Conservation (phyloP, 768 basidiomycete species). For the Chalciporus pseudorubinellus region DNA sequence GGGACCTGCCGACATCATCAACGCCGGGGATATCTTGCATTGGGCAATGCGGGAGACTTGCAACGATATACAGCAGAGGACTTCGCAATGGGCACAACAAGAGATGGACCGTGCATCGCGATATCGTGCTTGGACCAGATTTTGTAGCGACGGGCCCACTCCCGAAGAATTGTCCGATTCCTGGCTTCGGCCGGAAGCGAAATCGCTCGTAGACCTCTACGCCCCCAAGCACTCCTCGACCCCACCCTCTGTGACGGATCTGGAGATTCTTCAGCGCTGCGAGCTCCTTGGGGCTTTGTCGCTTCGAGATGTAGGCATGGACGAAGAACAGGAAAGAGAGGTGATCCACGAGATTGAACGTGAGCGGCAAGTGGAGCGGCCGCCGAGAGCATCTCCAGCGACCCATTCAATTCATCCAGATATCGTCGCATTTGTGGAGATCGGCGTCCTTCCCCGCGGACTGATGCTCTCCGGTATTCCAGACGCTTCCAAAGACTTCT, state of each 20-base stretch:
- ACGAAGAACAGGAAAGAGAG: constrained; percentile 53
- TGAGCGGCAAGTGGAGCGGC: constrained; percentile 40
- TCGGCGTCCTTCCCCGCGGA: constrained; percentile 24
- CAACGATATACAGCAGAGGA: constrained; percentile 37
- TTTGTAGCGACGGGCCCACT: neutral
- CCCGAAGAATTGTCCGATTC: constrained; percentile 1
- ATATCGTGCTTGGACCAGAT: constrained; percentile 16
- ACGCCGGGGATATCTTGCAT: constrained; percentile 35
- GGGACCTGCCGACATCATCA: neutral
- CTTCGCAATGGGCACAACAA: constrained; percentile 44
- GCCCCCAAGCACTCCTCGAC: neutral
- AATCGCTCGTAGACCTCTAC: constrained; percentile 38
- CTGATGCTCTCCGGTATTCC: constrained; percentile 21
- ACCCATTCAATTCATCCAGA: constrained; percentile 14
- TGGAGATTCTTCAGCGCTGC: constrained; percentile 17
- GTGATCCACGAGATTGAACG: constrained; percentile 43
- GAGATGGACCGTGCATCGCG: constrained; percentile 20
- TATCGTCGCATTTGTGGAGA: constrained; percentile 25
- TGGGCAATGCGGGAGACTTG: constrained; percentile 50
- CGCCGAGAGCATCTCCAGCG: constrained; percentile 25
- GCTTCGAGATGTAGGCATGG: constrained; percentile 25
- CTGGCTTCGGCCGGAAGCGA: constrained; percentile 44
- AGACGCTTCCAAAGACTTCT: constrained; percentile 10
- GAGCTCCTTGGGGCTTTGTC: constrained; percentile 14
- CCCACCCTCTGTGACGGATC: neutral